phyloP scores from a whole-genome alignment of 2,329 filamentous ascomycete genomes.

The Penicillium sp. region DNA sequence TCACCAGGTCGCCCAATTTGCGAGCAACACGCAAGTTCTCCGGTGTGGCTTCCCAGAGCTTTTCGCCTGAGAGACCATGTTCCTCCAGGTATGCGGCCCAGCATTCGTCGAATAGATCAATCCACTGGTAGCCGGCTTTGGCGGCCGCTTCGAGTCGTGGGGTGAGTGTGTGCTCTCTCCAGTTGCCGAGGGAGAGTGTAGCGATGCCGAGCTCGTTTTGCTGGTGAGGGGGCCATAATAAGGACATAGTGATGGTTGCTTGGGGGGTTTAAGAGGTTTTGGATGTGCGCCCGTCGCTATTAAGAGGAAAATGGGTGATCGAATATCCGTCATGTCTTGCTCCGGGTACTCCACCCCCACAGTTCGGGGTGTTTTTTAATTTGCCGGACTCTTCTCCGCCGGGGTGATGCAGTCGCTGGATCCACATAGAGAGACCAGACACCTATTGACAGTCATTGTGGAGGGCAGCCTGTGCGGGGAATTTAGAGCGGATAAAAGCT shows the following conservation, averaged over 20 bases:
- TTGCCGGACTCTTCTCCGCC: neutral
- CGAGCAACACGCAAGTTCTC: conserved; percentile 29
- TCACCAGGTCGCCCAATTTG: conserved; percentile 30
- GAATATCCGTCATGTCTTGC: conserved; percentile 5
- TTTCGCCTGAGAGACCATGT: conserved; percentile 22
- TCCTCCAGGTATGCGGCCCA: conserved; percentile 35
- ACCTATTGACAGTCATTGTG: neutral
- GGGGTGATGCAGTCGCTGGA: neutral
- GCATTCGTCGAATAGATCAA: conserved; percentile 39
- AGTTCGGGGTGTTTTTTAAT: conserved; percentile 2
- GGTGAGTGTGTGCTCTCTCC: conserved; percentile 27
- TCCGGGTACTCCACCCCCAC: conserved; percentile 1
- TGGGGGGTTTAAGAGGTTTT: neutral
- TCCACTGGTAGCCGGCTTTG: conserved; percentile 31
- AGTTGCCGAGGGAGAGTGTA: conserved; percentile 34
- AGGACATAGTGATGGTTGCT: conserved; percentile 10
- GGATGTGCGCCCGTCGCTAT: neutral
- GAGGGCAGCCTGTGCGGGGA: neutral
- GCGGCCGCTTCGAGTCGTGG: conserved; percentile 32
- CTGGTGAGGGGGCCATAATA: conserved; percentile 16
- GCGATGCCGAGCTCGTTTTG: conserved; percentile 32
- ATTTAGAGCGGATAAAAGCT: neutral
- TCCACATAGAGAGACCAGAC: neutral
- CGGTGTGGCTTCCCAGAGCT: conserved; percentile 31
- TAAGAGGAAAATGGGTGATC: conserved; percentile 8